Evolutionary conservation across 2,329 filamentous ascomycete genomes (phyloP).

Genomic region (Hypocreales sp.): DNA sequence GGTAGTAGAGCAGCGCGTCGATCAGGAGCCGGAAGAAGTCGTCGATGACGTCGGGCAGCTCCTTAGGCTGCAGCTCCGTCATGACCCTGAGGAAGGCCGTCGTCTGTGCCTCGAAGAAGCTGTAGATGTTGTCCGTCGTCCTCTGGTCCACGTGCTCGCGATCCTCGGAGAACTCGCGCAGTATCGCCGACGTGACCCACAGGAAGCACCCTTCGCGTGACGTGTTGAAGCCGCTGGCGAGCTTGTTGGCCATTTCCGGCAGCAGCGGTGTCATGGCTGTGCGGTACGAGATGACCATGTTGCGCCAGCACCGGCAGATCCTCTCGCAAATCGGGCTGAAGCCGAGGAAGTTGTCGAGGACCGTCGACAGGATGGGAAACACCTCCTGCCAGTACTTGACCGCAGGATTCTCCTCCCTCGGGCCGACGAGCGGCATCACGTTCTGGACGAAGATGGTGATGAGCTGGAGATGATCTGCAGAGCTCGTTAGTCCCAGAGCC

Average conservation of each 20-base stretch:
- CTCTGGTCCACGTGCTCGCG: slow-evolving; percentile 66
- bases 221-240: slow-evolving; percentile 68
- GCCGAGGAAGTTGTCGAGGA: slow-evolving; percentile 73
- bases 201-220: slow-evolving; percentile 93
- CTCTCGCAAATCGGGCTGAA: slow-evolving; percentile 86
- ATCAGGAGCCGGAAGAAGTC: slow-evolving; percentile 91
- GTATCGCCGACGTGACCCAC: slow-evolving; percentile 92
- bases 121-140: slow-evolving; percentile 80
- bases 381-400: slow-evolving; percentile 96
- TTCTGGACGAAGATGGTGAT: slow-evolving; percentile 80
- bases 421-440: slow-evolving; percentile 58
- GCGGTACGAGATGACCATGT: slow-evolving; percentile 92
- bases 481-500: neutral
- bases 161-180: slow-evolving; percentile 89
- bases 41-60: slow-evolving; percentile 76
- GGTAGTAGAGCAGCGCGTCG: slow-evolving; percentile 87
- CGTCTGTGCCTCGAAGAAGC: slow-evolving; percentile 88
- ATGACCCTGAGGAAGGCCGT: slow-evolving; percentile 79
- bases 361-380: slow-evolving; percentile 71
- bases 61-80: slow-evolving; percentile 60
- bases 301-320: slow-evolving; percentile 87
- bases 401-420: slow-evolving; percentile 65
- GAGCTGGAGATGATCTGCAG: slow-evolving; percentile 69
- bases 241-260: slow-evolving; percentile 71
- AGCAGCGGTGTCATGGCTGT: slow-evolving; percentile 77